These are phyloP conservation scores for Chaetomium olivaceum DNA, from an alignment of 2,329 filamentous ascomycete genomes.

Conservation along the genomic window DNA sequence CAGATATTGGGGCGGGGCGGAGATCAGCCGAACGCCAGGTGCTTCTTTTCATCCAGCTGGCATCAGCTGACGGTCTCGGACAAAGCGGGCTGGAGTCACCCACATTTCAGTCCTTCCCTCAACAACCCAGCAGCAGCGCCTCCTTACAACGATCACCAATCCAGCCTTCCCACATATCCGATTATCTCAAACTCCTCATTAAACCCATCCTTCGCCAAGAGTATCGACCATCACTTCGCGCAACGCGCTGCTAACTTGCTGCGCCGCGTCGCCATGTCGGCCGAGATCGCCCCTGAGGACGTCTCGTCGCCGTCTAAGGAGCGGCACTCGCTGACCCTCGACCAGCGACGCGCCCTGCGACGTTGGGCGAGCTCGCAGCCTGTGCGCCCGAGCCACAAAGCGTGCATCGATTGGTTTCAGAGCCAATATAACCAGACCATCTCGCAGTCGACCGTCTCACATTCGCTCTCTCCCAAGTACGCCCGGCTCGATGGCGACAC, in stretches of 20 bases:
- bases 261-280: conserved; percentile 25
- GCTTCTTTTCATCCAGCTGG: neutral
- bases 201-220: conserved; percentile 21
- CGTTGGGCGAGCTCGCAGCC: conserved; percentile 60
- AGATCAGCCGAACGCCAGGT: neutral
- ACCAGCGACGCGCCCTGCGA: conserved; percentile 61
- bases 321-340: conserved; percentile 61
- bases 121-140: conserved; percentile 6
- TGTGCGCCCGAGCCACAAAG: conserved; percentile 59
- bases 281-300: conserved; percentile 24
- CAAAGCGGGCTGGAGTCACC: neutral
- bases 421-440: conserved; percentile 60
- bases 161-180: conserved; percentile 25
- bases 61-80: neutral
- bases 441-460: conserved; percentile 63
- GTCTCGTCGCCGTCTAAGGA: conserved; percentile 44
- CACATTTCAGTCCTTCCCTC: neutral
- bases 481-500: conserved; percentile 62
- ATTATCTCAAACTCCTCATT: conserved; percentile 28
- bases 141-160: conserved; percentile 33
- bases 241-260: conserved; percentile 5
- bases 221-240: conserved; percentile 12
- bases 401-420: conserved; percentile 65
- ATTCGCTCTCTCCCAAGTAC: conserved; percentile 63
- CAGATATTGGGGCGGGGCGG: neutral